Evolutionary conservation across 108 stramenopile genomes (phyloP), one percentile per base, ranked within the genome.

Genomic region (Discostella stelligeroides): DNA sequence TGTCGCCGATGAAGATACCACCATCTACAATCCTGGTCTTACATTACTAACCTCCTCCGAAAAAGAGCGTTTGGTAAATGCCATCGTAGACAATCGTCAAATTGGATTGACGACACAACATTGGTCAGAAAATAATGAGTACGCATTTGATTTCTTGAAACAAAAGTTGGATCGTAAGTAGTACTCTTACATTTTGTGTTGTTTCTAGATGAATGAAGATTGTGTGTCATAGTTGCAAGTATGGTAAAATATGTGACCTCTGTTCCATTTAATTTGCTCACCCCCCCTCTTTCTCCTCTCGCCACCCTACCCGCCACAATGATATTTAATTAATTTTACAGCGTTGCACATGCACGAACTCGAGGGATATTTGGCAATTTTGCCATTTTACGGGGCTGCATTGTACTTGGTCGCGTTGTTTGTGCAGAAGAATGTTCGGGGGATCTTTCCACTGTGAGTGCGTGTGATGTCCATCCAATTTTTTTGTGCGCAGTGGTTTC

Each of bases 11-110:
- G 92, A 93, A 68, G 92, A 93, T 67, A 90, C 89, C 3, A 79
- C 86, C 56, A 89, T 93, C 50, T 93, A 93, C 86, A 93, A 93
- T 79, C 92, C 92, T 5, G 92, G 89, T 4, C 53, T 93, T 30
- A 81, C 87, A 0, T 76, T 93, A 13, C 60, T 93, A 10, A 90
- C 89, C 13, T 84, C 80, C 66, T 70, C 75, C 7, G 92, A 93
- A 70, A 93, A 93, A 71, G 85, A 87, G 64, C 82, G 86, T 0
- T 58, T 93, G 56, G 81, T 89, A 11, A 73, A 77, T 30, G 86
- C 85, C 14, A 64, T 90, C 10, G 69, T 90, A 29, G 49, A 83
- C 9, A 78, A 84, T 34, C 77, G 88, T 4, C 84, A 84, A 63
- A 78, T 42, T 12, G 83, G 83, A 1, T 49, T 90, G 5, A 47